phyloP scores from a whole-genome alignment of 352 stramenopile genomes.

The Globisporangium middletonii region DNA sequence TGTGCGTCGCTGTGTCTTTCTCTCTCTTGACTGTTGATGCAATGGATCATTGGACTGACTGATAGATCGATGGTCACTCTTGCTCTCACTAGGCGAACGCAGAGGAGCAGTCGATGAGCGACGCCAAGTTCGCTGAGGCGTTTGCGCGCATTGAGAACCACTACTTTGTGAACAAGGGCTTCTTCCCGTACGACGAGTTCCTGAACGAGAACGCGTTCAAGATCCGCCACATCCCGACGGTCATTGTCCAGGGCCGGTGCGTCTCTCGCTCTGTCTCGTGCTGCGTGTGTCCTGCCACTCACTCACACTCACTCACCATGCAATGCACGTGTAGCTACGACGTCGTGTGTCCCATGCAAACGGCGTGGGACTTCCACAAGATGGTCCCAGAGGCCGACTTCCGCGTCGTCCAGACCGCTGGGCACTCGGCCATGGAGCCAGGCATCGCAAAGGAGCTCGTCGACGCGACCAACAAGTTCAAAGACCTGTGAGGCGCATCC shows the following conservation, averaged over 20 bases:
- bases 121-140: conserved; percentile 81
- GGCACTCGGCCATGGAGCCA: conserved; percentile 70
- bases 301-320: background rate
- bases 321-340: conserved; percentile 49
- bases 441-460: conserved; percentile 71
- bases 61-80: background rate
- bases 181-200: conserved; percentile 85
- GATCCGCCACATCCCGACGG: conserved; percentile 89
- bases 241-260: conserved; percentile 88
- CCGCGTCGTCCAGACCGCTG: conserved; percentile 63
- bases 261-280: background rate
- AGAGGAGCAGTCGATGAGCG: conserved; percentile 70
- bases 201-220: conserved; percentile 87
- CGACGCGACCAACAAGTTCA: conserved; percentile 66
- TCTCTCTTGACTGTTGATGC: background rate
- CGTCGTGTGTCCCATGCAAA: conserved; percentile 85
- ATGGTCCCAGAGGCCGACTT: conserved; percentile 65
- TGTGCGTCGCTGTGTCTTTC: conserved; percentile 17
- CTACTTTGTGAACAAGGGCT: conserved; percentile 90
- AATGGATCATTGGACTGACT: background rate
- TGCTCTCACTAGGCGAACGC: conserved; percentile 31
- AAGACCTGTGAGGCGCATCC: conserved; percentile 12
- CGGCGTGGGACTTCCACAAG: conserved; percentile 86
- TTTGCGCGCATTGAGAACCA: conserved; percentile 93
- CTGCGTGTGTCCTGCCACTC: background rate